Conservation (phyloP, 371 early-diverging fungal genomes). For the Mucor piriformis region DNA sequence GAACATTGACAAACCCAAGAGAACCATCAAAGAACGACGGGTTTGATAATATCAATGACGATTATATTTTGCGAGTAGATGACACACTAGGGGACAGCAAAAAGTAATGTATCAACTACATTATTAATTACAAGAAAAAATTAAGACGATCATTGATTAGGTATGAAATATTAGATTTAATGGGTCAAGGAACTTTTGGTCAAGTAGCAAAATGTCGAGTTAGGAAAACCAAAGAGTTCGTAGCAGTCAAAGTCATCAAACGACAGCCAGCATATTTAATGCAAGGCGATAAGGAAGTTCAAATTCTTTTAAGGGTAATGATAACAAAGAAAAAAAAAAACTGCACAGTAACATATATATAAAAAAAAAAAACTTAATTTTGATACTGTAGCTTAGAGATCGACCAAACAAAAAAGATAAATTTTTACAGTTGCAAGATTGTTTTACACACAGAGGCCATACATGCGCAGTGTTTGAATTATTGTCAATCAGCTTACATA, state of each 20-base stretch:
- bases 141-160: slow-evolving; percentile 31
- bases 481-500: slow-evolving; percentile 92
- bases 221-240: slow-evolving; percentile 78
- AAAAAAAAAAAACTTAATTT: background rate
- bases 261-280: slow-evolving; percentile 89
- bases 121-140: background rate
- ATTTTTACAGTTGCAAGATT: slow-evolving; percentile 80
- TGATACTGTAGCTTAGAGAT: slow-evolving; percentile 46
- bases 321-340: too few species aligned
- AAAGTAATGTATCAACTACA: slow-evolving; percentile 4
- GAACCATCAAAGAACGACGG: slow-evolving; percentile 30
- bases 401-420: slow-evolving; percentile 70
- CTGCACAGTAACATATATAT: background rate
- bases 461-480: slow-evolving; percentile 95
- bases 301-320: slow-evolving; percentile 76
- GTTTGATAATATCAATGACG: slow-evolving; percentile 30
- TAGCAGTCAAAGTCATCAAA: slow-evolving; percentile 97
- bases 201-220: slow-evolving; percentile 96
- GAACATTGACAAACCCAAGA: slow-evolving; percentile 28
- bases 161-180: slow-evolving; percentile 84
- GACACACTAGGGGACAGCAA: slow-evolving; percentile 11
- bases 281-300: slow-evolving; percentile 93
- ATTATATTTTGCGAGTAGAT: slow-evolving; percentile 29
- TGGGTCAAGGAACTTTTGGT: slow-evolving; percentile 98
- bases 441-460: slow-evolving; percentile 89